Conservation (phyloP, 2,329 filamentous ascomycete species). For the Phialocephala subalpina region DNA sequence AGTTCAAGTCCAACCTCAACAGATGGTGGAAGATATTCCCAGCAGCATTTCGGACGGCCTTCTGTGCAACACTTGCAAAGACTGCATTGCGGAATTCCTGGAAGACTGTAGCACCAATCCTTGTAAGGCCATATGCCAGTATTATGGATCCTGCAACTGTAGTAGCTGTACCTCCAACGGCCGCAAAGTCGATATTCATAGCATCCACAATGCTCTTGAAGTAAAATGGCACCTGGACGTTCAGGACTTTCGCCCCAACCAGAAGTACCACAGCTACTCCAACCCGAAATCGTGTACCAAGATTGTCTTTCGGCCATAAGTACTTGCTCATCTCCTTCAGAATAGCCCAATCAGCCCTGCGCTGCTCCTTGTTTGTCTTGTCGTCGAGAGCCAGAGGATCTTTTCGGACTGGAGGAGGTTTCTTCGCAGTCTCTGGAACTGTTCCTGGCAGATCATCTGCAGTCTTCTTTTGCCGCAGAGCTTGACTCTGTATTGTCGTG, state of each 20-base stretch:
- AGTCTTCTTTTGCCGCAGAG: slow-evolving; percentile 31
- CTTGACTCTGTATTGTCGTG: slow-evolving; percentile 32
- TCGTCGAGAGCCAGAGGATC: slow-evolving; percentile 71
- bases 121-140: slow-evolving; percentile 87
- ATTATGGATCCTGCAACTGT: slow-evolving; percentile 94
- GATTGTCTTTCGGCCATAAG: slow-evolving; percentile 91
- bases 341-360: slow-evolving; percentile 97
- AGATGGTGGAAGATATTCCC: slow-evolving; percentile 93
- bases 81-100: slow-evolving; percentile 96
- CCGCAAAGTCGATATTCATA: slow-evolving; percentile 95
- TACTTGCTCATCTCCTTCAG: slow-evolving; percentile 98
- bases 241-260: slow-evolving; percentile 90
- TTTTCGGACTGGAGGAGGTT: slow-evolving; percentile 39
- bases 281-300: slow-evolving; percentile 85
- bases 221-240: slow-evolving; percentile 98
- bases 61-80: slow-evolving; percentile 96
- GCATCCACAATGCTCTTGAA: slow-evolving; percentile 98
- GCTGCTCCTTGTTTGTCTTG: slow-evolving; percentile 82
- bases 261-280: slow-evolving; percentile 84
- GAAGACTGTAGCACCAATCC: slow-evolving; percentile 88
- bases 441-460: slow-evolving; percentile 34
- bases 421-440: slow-evolving; percentile 37
- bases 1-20: slow-evolving; percentile 87
- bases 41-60: slow-evolving; percentile 91
- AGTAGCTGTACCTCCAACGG: slow-evolving; percentile 85